phyloP scores from a whole-genome alignment of 495 filamentous ascomycete genomes.

The Diplogelasinospora grovesii region DNA sequence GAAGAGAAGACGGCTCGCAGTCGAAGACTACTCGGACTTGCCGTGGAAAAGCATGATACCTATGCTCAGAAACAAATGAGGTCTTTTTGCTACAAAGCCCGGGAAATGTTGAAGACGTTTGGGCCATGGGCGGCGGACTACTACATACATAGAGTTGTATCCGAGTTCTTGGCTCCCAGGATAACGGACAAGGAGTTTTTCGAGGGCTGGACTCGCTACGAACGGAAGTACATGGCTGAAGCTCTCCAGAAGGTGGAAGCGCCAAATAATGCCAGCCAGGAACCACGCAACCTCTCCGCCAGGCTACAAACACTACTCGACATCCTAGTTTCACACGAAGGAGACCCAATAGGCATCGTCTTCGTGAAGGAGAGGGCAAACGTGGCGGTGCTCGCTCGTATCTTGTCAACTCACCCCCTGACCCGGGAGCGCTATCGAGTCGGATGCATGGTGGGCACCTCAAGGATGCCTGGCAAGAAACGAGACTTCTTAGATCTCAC shows the following conservation, averaged over 20 bases:
- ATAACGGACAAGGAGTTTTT: slow-evolving; percentile 25
- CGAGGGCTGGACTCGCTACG: slow-evolving; percentile 39
- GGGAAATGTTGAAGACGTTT: slow-evolving; percentile 54
- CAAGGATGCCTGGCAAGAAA: slow-evolving; percentile 40
- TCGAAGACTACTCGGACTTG: slow-evolving; percentile 35
- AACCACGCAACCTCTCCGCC: slow-evolving; percentile 32
- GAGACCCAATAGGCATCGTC: slow-evolving; percentile 60
- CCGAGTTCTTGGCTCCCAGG: slow-evolving; percentile 30
- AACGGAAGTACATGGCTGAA: slow-evolving; percentile 54
- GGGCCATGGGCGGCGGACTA: slow-evolving; percentile 68
- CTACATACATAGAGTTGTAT: slow-evolving; percentile 56
- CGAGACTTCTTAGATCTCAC: slow-evolving; percentile 56
- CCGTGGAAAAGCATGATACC: slow-evolving; percentile 49
- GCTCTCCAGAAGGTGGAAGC: slow-evolving; percentile 42
- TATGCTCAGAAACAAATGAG: slow-evolving; percentile 58
- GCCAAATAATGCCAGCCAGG: slow-evolving; percentile 18
- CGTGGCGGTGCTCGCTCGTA: slow-evolving; percentile 57
- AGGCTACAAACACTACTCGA: slow-evolving; percentile 52
- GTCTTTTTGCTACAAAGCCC: slow-evolving; percentile 43
- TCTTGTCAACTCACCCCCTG: slow-evolving; percentile 56
- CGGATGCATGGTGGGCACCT: slow-evolving; percentile 69
- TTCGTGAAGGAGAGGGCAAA: slow-evolving; percentile 72
- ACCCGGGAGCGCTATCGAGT: slow-evolving; percentile 52
- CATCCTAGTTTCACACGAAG: slow-evolving; percentile 36
- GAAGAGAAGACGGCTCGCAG: slow-evolving; percentile 30